These are phyloP conservation scores for Ploettnerulaceae sp. DNA, from an alignment of 2,329 filamentous ascomycete genomes.

Conservation along the genomic window DNA sequence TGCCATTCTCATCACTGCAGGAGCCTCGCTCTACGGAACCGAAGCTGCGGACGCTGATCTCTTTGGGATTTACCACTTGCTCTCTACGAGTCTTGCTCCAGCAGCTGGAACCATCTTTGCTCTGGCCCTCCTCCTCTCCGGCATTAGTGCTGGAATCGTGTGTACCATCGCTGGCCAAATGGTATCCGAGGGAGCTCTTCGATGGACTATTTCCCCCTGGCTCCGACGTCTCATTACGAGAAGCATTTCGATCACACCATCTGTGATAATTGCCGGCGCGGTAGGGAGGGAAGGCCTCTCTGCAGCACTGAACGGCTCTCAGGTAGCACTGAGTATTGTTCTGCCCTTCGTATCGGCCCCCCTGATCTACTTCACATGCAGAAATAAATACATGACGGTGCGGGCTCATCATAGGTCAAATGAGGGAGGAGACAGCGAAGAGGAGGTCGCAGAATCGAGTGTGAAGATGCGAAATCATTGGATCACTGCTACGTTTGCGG, in stretches of 20 bases:
- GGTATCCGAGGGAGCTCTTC: constrained; percentile 77
- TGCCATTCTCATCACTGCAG: constrained; percentile 76
- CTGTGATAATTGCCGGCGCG: constrained; percentile 76
- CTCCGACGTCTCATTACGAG: constrained; percentile 72
- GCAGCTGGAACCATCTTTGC: constrained; percentile 82
- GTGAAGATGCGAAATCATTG: constrained; percentile 66
- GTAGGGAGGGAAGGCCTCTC: constrained; percentile 68
- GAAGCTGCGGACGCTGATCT: constrained; percentile 66
- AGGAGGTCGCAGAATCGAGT: constrained; percentile 20
- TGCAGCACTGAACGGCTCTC: constrained; percentile 66
- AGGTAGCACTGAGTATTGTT: constrained; percentile 74
- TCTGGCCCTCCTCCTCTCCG: constrained; percentile 72
- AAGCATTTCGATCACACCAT: constrained; percentile 74
- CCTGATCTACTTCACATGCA: constrained; percentile 79
- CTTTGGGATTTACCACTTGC: constrained; percentile 72
- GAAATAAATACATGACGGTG: constrained; percentile 70
- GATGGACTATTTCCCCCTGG: constrained; percentile 73
- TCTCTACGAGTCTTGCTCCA: constrained; percentile 63
- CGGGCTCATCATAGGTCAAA: neutral
- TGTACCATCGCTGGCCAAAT: constrained; percentile 90
- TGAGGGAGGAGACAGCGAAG: constrained; percentile 27
- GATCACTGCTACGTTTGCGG: constrained; percentile 52
- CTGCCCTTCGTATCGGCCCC: constrained; percentile 80
- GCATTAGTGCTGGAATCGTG: constrained; percentile 76
- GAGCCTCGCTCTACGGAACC: constrained; percentile 65